A percentile compares a stretch with the other conserved stretches of the same genome.
Evolutionary conservation across 2,329 filamentous ascomycete genomes (phyloP).

Genomic region (Sarocladiaceae sp.): DNA sequence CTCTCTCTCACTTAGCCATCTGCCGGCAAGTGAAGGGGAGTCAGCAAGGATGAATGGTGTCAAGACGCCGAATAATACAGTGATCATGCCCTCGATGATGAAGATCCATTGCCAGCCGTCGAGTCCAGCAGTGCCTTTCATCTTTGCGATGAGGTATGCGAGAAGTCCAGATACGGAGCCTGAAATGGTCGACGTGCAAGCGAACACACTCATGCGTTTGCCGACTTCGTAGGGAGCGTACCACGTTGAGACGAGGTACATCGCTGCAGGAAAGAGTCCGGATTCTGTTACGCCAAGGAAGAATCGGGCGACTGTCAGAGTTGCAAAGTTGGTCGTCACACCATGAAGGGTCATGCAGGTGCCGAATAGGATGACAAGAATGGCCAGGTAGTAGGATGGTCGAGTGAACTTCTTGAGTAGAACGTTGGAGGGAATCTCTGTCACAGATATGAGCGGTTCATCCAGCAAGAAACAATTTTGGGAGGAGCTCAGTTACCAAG

Average conservation of each 20-base stretch:
- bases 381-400: conserved; percentile 57
- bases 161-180: conserved; percentile 18
- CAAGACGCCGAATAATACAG: conserved; percentile 22
- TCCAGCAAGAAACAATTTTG: background rate
- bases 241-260: conserved; percentile 33
- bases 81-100: conserved; percentile 56
- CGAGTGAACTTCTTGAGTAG: conserved; percentile 53
- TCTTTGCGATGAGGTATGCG: conserved; percentile 21
- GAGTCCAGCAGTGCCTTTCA: conserved; percentile 22
- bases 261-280: conserved; percentile 53
- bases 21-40: background rate
- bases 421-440: conserved; percentile 56
- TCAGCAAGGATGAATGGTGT: conserved; percentile 14
- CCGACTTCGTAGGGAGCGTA: conserved; percentile 12
- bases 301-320: conserved; percentile 49
- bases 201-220: conserved; percentile 12
- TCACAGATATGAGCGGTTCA: background rate
- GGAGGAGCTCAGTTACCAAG: conserved; percentile 26
- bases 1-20: background rate
- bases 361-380: conserved; percentile 48
- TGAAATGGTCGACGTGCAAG: conserved; percentile 18
- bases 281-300: conserved; percentile 53
- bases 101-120: conserved; percentile 63
- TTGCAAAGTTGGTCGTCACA: conserved; percentile 30
- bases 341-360: conserved; percentile 34